Percentiles rank a stretch among this genome's conserved stretches.
phyloP scores from a whole-genome alignment of 495 filamentous ascomycete genomes.

The Aspergillus haitiensis region DNA sequence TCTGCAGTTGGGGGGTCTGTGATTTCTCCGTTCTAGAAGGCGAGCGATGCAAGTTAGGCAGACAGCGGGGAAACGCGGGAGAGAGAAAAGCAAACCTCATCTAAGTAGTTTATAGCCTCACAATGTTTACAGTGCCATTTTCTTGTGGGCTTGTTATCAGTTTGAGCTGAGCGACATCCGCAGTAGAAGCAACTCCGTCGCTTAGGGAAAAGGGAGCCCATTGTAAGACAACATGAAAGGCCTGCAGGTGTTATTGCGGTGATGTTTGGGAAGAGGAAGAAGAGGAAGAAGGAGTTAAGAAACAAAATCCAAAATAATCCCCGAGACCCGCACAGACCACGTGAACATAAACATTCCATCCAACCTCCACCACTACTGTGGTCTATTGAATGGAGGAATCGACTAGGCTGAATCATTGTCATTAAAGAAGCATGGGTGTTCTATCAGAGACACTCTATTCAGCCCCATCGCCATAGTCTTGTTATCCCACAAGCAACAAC shows the following conservation, averaged over 20 bases:
- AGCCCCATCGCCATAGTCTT: background rate
- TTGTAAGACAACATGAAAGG: constrained; percentile 33
- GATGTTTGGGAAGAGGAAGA: constrained; percentile 12
- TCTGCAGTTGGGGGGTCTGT: constrained; percentile 75
- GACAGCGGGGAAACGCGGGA: constrained; percentile 15
- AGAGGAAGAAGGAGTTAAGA: constrained; percentile 27
- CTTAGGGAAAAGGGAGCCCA: constrained; percentile 49
- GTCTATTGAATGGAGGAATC: background rate
- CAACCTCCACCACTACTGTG: background rate
- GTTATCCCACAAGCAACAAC: background rate
- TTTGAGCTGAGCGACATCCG: constrained; percentile 58
- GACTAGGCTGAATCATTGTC: background rate
- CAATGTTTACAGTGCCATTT: constrained; percentile 72
- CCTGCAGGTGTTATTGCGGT: background rate
- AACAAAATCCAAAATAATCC: constrained; percentile 34
- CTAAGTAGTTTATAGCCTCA: constrained; percentile 80
- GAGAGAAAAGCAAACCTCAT: constrained; percentile 49
- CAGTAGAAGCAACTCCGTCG: constrained; percentile 77
- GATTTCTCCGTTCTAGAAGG: constrained; percentile 70
- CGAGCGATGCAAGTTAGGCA: constrained; percentile 6
- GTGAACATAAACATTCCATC: constrained; percentile 18
- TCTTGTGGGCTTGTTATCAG: constrained; percentile 50
- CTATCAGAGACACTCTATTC: background rate
- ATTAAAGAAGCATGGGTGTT: background rate
- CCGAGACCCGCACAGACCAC: constrained; percentile 37